Evolutionary conservation across 2,329 filamentous ascomycete genomes (phyloP), one percentile per base, ranked within the genome.

Genomic region (Sclerotinia trifoliorum): DNA sequence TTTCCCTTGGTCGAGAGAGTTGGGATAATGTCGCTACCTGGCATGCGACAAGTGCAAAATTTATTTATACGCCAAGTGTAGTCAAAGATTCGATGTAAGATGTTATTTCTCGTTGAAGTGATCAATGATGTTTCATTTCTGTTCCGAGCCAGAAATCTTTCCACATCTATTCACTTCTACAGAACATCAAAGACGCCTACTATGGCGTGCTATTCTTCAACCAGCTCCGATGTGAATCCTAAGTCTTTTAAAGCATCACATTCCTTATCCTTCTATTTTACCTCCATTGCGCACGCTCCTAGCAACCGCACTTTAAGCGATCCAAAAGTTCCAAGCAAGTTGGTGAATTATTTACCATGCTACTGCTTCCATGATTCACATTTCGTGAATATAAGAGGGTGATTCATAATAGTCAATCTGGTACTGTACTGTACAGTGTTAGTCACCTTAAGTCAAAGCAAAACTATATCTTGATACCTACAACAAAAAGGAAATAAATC

Each of bases 181-280:
- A 21, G 13, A 2, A 21, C 1, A 7, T 7, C 4, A 1, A 0
- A 61, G n/a, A 10, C 46, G 26, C 8, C n/a, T 6, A 2, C 6
- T 13, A 49, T 26, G 10, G n/a, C 46, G 15, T 62, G 32, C 21
- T 39, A 6, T 62, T 39, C 39, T 62, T 62, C 21, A 6, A 62
- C 3, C 29, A 11, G 3, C 3, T 10, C 19, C 15, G 29, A 46
- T 42, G 5, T 32, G 13, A 35, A 49, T 15, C 11, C 39, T 3
- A 5, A 26, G 32, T 51, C 21, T 39, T 21, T 17, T n/a, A 19
- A 21, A 42, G 19, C 15, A 51, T 24, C 8, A 26, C 21, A 39
- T 52, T 19, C 24, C 24, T 21, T 5, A 15, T 19, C 15, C 13
- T 57, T 42, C 1, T 17, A 11, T 26, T 24, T 24, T n/a, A 35